phyloP scores from a whole-genome alignment of 78 protist genomes.

The Dictyostelium discoideum region dicty_2.7 NC_007089.4:3053001-3053500 shows the following conservation, averaged over 20 bases:
- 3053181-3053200: not conserved
- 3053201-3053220: no score
- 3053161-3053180: not conserved
- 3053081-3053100: not conserved
- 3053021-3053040: not conserved
- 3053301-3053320: no score
- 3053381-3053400: not conserved
- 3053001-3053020: not conserved
- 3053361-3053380: not conserved
- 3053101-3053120: not conserved
- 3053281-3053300: not conserved
- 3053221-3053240: no score
- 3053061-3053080: constrained; percentile 3
- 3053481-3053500: not conserved
- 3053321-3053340: not conserved
- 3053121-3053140: not conserved
- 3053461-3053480: no score
- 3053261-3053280: not conserved
- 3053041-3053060: not conserved
- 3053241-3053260: not conserved
- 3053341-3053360: not conserved
- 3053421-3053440: no score
- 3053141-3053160: not conserved
- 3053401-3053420: not conserved
- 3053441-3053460: no score